phyloP scores from a whole-genome alignment of 345 rosid species.

The Excoecaria cochinchinensis region DNA sequence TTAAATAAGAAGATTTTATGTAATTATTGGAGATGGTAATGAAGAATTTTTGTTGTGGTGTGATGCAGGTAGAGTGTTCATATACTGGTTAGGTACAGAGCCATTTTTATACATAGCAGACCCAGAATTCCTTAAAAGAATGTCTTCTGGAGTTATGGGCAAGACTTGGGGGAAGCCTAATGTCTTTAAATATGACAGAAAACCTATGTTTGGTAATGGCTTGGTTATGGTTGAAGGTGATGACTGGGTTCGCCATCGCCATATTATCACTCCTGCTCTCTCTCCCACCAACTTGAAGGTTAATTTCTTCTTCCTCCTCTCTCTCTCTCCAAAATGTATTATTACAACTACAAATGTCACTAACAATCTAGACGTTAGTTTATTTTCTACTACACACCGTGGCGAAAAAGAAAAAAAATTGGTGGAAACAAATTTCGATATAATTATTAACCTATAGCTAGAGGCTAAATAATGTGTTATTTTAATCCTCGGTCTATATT shows the following conservation, averaged over 20 bases:
- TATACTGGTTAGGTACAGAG: constrained; percentile 92
- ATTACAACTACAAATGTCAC: too few relatives aligned
- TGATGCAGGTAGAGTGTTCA: constrained; percentile 78
- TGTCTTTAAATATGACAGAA: constrained; percentile 76
- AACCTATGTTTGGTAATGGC: constrained; percentile 93
- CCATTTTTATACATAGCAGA: constrained; percentile 91
- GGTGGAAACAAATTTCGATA: neutral
- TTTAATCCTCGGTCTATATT: neutral
- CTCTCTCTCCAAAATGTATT: constrained; percentile 4
- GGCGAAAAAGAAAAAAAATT: neutral
- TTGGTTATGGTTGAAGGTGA: constrained; percentile 86
- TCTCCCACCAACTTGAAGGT: constrained; percentile 81
- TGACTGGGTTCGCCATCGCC: constrained; percentile 91
- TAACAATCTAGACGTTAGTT: neutral
- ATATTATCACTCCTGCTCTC: constrained; percentile 81
- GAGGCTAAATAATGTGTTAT: neutral
- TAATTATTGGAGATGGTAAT: too few relatives aligned
- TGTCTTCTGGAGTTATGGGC: constrained; percentile 80
- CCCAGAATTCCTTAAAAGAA: constrained; percentile 70
- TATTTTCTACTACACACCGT: neutral
- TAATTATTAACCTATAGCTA: neutral
- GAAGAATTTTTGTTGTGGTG: neutral
- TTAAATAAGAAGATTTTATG: too few relatives aligned
- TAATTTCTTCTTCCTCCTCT: neutral
- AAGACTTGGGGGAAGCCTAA: constrained; percentile 94